A percentile compares a stretch with the other conserved stretches of the same genome.
Evolutionary conservation across 331 rosid species (phyloP).

Genomic region (Telfairia occidentalis): DNA sequence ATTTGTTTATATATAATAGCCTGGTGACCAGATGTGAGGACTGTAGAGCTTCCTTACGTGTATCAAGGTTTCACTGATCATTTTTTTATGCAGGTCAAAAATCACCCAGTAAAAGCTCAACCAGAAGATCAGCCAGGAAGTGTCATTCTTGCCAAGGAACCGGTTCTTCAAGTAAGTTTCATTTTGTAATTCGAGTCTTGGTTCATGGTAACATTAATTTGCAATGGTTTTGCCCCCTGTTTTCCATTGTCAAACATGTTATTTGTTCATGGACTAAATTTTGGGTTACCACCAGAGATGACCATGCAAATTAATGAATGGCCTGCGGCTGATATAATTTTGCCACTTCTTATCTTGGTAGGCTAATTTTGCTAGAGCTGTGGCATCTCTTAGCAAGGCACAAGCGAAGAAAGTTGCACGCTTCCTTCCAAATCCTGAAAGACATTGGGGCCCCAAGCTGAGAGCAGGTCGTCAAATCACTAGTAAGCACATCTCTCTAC

Average conservation of each 20-base stretch:
- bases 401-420: conserved; percentile 82
- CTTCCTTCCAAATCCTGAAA: conserved; percentile 92
- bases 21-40: neutral
- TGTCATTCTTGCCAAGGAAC: conserved; percentile 83
- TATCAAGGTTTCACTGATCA: neutral
- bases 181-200: neutral
- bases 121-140: conserved; percentile 74
- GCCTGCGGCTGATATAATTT: neutral
- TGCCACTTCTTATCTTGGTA: conserved; percentile 15
- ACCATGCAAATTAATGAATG: neutral
- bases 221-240: neutral
- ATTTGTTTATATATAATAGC: neutral
- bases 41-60: neutral
- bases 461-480: conserved; percentile 91
- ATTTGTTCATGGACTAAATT: neutral
- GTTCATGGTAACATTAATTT: neutral
- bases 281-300: neutral
- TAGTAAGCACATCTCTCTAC: conserved; percentile 73
- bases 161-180: conserved; percentile 67
- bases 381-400: conserved; percentile 83
- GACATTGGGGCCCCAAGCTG: conserved; percentile 95
- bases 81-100: conserved; percentile 49
- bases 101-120: conserved; percentile 89
- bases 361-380: conserved; percentile 90
- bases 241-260: neutral